A percentile compares a stretch with the other conserved stretches of the same genome.
phyloP scores from a whole-genome alignment of 345 rosid genomes.

The Abelmoschus esculentus region DNA sequence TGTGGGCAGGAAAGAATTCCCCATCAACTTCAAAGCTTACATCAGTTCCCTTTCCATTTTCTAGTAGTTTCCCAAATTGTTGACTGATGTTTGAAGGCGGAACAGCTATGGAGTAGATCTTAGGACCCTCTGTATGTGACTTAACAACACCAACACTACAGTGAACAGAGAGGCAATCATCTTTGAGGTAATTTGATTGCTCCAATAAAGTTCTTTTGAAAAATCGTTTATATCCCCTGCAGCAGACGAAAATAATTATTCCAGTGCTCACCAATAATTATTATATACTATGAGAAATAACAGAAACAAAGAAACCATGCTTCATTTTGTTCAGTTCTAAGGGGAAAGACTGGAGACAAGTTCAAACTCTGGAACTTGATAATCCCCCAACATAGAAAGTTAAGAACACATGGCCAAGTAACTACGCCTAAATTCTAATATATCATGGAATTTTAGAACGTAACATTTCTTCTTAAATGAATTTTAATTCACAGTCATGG shows the following conservation, averaged over 20 bases:
- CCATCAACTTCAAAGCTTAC: slow-evolving; percentile 48
- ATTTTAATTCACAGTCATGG: too few species aligned
- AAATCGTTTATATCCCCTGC: slow-evolving; percentile 62
- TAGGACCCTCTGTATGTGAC: slow-evolving; percentile 51
- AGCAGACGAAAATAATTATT: slow-evolving; percentile 3
- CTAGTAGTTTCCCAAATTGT: slow-evolving; percentile 38
- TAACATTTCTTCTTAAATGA: too few species aligned
- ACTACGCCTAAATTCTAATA: neutral
- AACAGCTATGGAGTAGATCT: slow-evolving; percentile 33
- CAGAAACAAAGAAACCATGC: neutral
- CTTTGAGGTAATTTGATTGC: slow-evolving; percentile 44
- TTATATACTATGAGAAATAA: neutral
- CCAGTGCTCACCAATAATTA: neutral
- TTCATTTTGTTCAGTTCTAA: too few species aligned
- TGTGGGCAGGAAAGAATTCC: slow-evolving; percentile 44
- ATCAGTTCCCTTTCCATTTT: slow-evolving; percentile 39
- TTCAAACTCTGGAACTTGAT: too few species aligned
- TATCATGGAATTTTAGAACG: neutral
- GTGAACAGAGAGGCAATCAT: slow-evolving; percentile 42
- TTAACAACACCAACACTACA: slow-evolving; percentile 56
- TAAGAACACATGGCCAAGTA: neutral
- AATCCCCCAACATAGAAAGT: neutral
- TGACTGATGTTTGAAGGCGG: slow-evolving; percentile 37
- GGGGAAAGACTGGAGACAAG: too few species aligned
- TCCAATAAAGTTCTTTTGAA: slow-evolving; percentile 40